Evolutionary conservation across 148 eudicot genomes (phyloP), one percentile per base, ranked within the genome.

Genomic region (Polygonum maritimum): DNA sequence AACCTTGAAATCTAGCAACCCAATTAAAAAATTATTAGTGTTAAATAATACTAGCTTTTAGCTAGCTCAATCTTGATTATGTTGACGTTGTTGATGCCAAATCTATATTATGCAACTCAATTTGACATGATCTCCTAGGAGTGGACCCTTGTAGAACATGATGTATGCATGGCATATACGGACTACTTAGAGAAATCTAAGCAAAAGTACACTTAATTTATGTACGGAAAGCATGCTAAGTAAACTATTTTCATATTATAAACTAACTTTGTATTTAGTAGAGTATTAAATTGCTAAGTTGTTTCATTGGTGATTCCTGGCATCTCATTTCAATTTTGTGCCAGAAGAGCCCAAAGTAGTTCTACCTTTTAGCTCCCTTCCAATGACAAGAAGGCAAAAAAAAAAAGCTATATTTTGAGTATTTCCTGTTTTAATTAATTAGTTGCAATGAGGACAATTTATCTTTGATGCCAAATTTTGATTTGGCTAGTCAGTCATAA

Each of bases 31-130:
- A 48, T 48, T 48, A 49, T 49, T 16, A 49, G 26, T 55, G 62
- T 19, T 19, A 55, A 55, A 5, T n/a, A 55, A 1, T 19, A 55
- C 9, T 55, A 55, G 62, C 62, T 55, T 55, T 7, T 55, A 18
- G 62, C 19, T 55, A 18, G 62, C 19, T 19, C 22, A 19, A 55
- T 6, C 19, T 19, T 55, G 10, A 18, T 26, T 55, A 60, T 60
- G 69, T 31, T 60, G 69, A 60, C 38, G 14, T 60, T 60, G 69
- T 26, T 60, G 69, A 60, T 60, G 69, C 69, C 69, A 10, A 60
- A 60, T 60, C 16, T 60, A 10, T 31, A 26, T 15, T 31, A 26
- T 15, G 69, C 69, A 60, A 60, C 31, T 10, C 69, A 60, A 60
- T 6, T 60, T 26, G 69, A 10, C 69, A 60, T 26, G 31, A 26